These are phyloP conservation scores for Alloascoidea hylecoeti DNA, from an alignment of 805 yeast genomes.

Conservation along the genomic window DNA sequence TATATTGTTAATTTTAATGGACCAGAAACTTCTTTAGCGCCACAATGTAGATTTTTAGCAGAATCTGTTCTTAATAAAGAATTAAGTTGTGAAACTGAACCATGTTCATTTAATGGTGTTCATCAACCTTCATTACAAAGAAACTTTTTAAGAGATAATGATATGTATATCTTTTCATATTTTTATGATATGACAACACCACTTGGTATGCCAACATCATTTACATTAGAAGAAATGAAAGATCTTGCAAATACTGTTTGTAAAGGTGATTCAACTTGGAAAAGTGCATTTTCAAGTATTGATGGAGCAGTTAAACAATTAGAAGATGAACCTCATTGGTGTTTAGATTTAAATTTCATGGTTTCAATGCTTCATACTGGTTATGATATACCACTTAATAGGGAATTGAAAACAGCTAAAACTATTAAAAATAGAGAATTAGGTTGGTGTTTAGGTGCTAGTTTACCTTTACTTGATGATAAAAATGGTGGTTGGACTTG, in stretches of 20 bases:
- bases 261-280: constrained; percentile 68
- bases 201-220: constrained; percentile 85
- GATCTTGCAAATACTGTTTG: constrained; percentile 80
- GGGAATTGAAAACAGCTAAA: constrained; percentile 89
- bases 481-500: constrained; percentile 58
- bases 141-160: constrained; percentile 60
- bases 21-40: constrained; percentile 46
- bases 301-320: constrained; percentile 55
- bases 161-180: constrained; percentile 83
- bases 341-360: constrained; percentile 85
- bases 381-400: constrained; percentile 79
- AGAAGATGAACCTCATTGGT: constrained; percentile 81
- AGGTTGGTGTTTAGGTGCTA: constrained; percentile 99
- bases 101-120: constrained; percentile 95
- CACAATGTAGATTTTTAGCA: constrained; percentile 79
- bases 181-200: constrained; percentile 93
- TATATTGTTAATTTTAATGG: constrained; percentile 53
- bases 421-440: constrained; percentile 80
- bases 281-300: constrained; percentile 45
- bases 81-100: constrained; percentile 51
- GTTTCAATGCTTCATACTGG: constrained; percentile 89
- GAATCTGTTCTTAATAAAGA: constrained; percentile 79
- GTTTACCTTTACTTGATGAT: constrained; percentile 73
- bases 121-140: constrained; percentile 86
- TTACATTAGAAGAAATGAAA: constrained; percentile 70